Evolutionary conservation across 2,329 filamentous ascomycete species (phyloP), one percentile per base, ranked within the genome.

Genomic region (Tolypocladium nubicola): DNA sequence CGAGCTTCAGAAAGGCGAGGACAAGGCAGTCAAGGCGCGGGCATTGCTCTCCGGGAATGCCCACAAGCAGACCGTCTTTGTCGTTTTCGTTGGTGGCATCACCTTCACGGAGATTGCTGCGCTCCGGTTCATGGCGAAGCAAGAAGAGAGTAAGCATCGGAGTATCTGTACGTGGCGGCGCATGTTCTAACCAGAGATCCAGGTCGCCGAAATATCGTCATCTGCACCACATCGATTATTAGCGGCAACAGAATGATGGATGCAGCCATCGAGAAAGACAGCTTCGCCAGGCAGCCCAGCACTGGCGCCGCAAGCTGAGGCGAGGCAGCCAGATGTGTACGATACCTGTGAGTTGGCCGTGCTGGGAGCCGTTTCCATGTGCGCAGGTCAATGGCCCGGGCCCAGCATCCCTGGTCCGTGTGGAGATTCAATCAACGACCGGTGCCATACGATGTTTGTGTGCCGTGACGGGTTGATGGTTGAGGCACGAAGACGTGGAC

Each of bases 21-120:
- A 97, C 67, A 96, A 94, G 70, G 91, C 92, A 1, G 85, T 93
- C 38, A 92, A 93, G 66, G 93, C 93, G 19, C 81, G 91, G 57
- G 87, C 90, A 59, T 82, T 95, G 33, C 76, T 99, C 43, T 89
- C 90, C 52, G 90, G 91, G 0, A 89, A 89, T 3, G 82, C 82
- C 19, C 83, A 83, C 54, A 86, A 85, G 70, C 96, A 96, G 76
- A 93, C 89, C 0, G 87, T 96, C 0, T 89, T 97, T 67, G 86
- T 99, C n/a, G 96, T 97, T 64, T 97, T 97, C 73, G 76, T 99
- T 21, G 94, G 94, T n/a, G 95, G 94, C 2, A 89, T 99, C 57
- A 97, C 91, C 0, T 96, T 95, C 68, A 93, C 94, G 0, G 94
- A 99, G 73, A 93, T 99, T 69, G 91, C 95, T 45, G 94, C 95